These are phyloP conservation scores for Eucalyptus camaldulensis DNA, from an alignment of 345 rosid genomes.

Conservation along the genomic window DNA sequence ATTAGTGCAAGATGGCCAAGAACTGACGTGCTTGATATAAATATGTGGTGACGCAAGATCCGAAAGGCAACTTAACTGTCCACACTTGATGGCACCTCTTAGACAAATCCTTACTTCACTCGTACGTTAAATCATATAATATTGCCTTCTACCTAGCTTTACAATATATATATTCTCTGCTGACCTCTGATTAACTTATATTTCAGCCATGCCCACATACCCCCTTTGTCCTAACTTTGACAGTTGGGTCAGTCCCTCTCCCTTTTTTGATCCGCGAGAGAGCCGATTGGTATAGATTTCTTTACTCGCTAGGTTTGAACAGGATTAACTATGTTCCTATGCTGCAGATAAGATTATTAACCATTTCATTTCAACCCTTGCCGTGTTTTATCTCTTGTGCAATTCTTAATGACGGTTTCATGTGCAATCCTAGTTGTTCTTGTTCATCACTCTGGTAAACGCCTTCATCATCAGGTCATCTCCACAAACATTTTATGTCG, in stretches of 20 bases:
- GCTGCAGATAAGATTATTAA: not conserved
- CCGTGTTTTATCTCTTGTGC: not conserved
- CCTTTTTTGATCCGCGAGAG: not conserved
- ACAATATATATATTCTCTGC: not conserved
- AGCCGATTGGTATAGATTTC: not conserved
- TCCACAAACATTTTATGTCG: not conserved
- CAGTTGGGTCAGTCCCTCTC: not conserved
- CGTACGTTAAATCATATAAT: not conserved
- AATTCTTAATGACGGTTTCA: not conserved
- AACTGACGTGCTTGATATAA: not conserved
- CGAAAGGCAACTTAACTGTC: constrained; percentile 1
- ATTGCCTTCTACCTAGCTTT: not conserved
- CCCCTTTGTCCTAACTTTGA: not conserved
- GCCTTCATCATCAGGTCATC: not conserved
- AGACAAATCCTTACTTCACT: not conserved
- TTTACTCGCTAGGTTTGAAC: not conserved
- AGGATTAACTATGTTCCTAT: not conserved
- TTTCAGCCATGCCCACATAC: not conserved
- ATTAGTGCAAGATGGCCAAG: not conserved
- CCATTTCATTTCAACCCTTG: not conserved
- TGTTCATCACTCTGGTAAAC: not conserved
- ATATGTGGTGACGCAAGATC: constrained; percentile 10
- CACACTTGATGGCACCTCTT: not conserved
- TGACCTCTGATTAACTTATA: not conserved
- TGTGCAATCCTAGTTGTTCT: not conserved